Evolutionary conservation across 192 early-diverging fungal genomes (phyloP), one percentile per base, ranked within the genome.

Genomic region (Spizellomyces sp.): DNA sequence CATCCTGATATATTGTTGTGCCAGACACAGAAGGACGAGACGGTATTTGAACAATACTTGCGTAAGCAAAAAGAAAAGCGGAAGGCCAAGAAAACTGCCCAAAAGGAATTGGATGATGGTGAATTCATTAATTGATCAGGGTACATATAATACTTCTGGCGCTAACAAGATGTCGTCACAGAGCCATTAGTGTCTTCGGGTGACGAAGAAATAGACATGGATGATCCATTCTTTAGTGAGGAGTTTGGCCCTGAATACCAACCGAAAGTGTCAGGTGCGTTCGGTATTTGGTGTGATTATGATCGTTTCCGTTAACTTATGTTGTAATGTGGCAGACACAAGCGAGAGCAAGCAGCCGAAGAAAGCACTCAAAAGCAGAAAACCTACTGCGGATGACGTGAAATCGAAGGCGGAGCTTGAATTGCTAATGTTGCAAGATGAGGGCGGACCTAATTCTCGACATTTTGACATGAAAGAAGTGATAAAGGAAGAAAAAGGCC

Each of bases 401-500:
- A 73, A 71, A 42, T 42, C 71, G 22, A 77, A 85, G 73, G 92
- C 89, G 8, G 91, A 97, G 75, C 87, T 98, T 19, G 93, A 95
- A 65, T 78, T 98, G 21, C 78, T 96, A 50, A 67, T 89, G 62
- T 86, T 95, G 83, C 89, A 89, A 62, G 90, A 92, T 45, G 58
- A 61, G 22, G 69, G 71, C 14, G 78, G 81, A 12, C 75, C 82
- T 62, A 86, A 92, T 6, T 22, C 15, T 19, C 62, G 66, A 48
- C 93, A 94, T 77, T 98, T 97, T 82, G 92, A 94, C 79, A 87
- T 92, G 83, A 89, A 91, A 59, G 88, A 94, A 66, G 88, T 96
- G 48, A 73, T 93, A 48, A 94, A 94, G 87, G 83, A 81, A 6
- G 94, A 96, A 67, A 96, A 95, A 78, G 57, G 65, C 15, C 80